A percentile compares a stretch with the other conserved stretches of the same genome.
Evolutionary conservation across 2,329 filamentous ascomycete genomes (phyloP).

Genomic region (Trematosphaeria pertusa): DNA sequence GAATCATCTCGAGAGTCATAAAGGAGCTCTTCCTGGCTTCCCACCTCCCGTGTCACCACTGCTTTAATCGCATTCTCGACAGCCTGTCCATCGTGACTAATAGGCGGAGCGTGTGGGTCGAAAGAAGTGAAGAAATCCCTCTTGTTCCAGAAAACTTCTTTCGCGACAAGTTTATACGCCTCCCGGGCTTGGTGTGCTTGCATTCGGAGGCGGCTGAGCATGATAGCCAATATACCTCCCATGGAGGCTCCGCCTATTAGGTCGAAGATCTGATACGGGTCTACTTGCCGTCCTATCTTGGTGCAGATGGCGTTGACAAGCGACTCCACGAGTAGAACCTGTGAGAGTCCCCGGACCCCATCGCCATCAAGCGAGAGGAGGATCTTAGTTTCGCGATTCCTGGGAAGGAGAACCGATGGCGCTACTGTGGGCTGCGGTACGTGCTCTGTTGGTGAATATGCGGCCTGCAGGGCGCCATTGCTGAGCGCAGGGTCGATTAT

Average conservation of each 20-base stretch:
- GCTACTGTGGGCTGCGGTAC: not conserved
- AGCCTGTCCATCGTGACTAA: slow-evolving; percentile 16
- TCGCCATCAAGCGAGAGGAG: slow-evolving; percentile 42
- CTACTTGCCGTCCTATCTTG: slow-evolving; percentile 30
- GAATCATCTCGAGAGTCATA: slow-evolving; percentile 33
- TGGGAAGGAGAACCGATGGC: slow-evolving; percentile 14
- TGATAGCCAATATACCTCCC: slow-evolving; percentile 36
- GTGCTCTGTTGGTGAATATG: not conserved
- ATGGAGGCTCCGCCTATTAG: slow-evolving; percentile 38
- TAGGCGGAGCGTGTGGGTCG: slow-evolving; percentile 21
- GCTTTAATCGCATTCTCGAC: slow-evolving; percentile 31
- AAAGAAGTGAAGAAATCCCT: slow-evolving; percentile 32
- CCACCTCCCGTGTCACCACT: slow-evolving; percentile 26
- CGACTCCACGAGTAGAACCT: slow-evolving; percentile 38
- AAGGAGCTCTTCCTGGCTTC: slow-evolving; percentile 27
- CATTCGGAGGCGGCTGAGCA: slow-evolving; percentile 41
- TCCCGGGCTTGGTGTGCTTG: slow-evolving; percentile 36
- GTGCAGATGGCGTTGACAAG: slow-evolving; percentile 40
- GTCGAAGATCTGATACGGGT: slow-evolving; percentile 41
- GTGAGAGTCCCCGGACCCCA: slow-evolving; percentile 39
- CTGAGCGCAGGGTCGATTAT: not conserved
- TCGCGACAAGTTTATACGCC: slow-evolving; percentile 34
- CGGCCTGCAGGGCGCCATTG: not conserved
- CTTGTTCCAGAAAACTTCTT: slow-evolving; percentile 36
- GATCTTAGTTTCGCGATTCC: slow-evolving; percentile 37